These are phyloP conservation scores for Aspergillus affinis DNA, from an alignment of 495 filamentous ascomycete species.

Conservation along the genomic window DNA sequence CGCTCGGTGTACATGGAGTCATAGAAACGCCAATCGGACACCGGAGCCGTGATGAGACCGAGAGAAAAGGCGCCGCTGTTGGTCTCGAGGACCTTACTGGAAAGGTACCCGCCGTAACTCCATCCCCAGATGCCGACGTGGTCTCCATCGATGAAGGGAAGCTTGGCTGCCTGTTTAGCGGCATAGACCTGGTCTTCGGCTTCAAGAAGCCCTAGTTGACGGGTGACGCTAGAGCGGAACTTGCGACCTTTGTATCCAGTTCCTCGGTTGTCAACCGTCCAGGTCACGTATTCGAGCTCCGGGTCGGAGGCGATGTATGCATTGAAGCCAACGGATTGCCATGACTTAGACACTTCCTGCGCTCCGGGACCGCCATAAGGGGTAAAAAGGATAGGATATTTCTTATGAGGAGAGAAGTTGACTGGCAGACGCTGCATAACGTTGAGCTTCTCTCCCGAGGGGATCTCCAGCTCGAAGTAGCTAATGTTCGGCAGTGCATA, in stretches of 20 bases:
- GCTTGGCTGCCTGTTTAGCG: conserved; percentile 14
- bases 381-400: conserved; percentile 21
- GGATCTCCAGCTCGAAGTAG: conserved; percentile 19
- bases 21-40: conserved; percentile 23
- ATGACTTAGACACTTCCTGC: conserved; percentile 16
- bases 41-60: conserved; percentile 19
- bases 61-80: conserved; percentile 17
- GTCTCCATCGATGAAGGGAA: conserved; percentile 13
- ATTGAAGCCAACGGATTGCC: conserved; percentile 16
- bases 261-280: conserved; percentile 24
- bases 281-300: conserved; percentile 22
- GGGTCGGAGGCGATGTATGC: conserved; percentile 22
- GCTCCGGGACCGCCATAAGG: conserved; percentile 22
- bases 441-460: conserved; percentile 18
- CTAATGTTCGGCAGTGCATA: conserved; percentile 19
- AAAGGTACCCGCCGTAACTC: conserved; percentile 23
- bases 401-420: conserved; percentile 15
- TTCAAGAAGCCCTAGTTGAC: conserved; percentile 17
- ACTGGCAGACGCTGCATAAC: conserved; percentile 21
- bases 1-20: conserved; percentile 25
- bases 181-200: conserved; percentile 22
- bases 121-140: conserved; percentile 25
- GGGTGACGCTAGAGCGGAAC: conserved; percentile 18
- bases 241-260: conserved; percentile 19
- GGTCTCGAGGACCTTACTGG: conserved; percentile 21